Conservation (phyloP, 306 rosid species). For the Vigna radiata region DNA sequence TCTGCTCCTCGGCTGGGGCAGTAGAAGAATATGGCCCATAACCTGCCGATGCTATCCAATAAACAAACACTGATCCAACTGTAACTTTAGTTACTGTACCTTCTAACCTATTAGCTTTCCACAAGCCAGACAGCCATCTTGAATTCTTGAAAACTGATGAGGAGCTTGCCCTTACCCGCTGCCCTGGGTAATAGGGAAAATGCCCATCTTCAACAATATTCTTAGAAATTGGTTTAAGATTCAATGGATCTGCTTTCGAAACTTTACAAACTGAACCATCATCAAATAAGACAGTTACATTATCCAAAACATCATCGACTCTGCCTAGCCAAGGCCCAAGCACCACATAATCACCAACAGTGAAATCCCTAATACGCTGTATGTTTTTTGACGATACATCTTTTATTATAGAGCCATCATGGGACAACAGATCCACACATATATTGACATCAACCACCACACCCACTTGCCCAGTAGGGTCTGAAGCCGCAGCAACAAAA, state of each 20-base stretch:
- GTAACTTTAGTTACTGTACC: conserved; percentile 93
- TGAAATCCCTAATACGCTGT: conserved; percentile 89
- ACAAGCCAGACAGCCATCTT: conserved; percentile 96
- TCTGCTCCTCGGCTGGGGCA: conserved; percentile 94
- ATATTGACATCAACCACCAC: conserved; percentile 94
- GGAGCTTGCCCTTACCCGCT: conserved; percentile 91
- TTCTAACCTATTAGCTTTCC: conserved; percentile 94
- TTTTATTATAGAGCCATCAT: conserved; percentile 73
- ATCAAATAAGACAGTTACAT: conserved; percentile 91
- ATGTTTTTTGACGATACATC: conserved; percentile 74
- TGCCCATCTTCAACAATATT: conserved; percentile 89
- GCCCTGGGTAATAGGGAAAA: conserved; percentile 98
- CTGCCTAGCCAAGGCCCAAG: conserved; percentile 96
- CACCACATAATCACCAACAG: conserved; percentile 95
- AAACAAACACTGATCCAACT: conserved; percentile 91
- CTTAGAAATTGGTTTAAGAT: conserved; percentile 89
- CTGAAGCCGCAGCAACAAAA: conserved; percentile 83
- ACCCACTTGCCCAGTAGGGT: conserved; percentile 97
- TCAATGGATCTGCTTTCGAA: conserved; percentile 84
- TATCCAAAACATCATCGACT: conserved; percentile 94
- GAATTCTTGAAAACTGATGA: conserved; percentile 94
- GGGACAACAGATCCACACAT: conserved; percentile 71
- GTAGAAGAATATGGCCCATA: conserved; percentile 94
- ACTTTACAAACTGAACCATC: conserved; percentile 96
- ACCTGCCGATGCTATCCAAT: conserved; percentile 99